These are phyloP conservation scores for Solioccasus polychromus DNA, from an alignment of 768 basidiomycete genomes.

Conservation along the genomic window DNA sequence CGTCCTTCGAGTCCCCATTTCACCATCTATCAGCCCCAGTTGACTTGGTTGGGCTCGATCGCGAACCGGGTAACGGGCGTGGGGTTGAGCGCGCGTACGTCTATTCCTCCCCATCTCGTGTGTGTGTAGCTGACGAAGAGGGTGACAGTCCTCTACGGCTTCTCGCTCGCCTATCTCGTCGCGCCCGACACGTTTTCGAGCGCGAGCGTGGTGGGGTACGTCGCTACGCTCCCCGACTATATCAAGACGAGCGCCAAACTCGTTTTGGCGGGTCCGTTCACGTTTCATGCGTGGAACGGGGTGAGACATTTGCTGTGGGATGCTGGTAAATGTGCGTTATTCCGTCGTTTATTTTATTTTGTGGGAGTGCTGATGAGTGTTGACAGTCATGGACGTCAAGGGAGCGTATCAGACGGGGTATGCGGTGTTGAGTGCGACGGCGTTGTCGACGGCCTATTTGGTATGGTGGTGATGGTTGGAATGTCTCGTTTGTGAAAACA, in stretches of 20 bases:
- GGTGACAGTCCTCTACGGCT: conserved; percentile 89
- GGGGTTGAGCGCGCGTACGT: conserved; percentile 57
- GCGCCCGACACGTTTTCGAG: conserved; percentile 81
- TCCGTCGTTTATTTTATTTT: neutral
- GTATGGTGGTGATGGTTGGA: conserved; percentile 26
- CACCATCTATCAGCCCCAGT: conserved; percentile 94
- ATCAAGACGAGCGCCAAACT: conserved; percentile 76
- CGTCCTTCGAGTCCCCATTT: conserved; percentile 95
- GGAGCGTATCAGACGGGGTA: conserved; percentile 81
- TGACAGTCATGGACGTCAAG: conserved; percentile 73
- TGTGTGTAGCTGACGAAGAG: no score
- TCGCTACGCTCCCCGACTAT: conserved; percentile 67
- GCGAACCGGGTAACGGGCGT: conserved; percentile 84
- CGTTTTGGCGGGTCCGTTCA: conserved; percentile 80
- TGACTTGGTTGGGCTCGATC: conserved; percentile 88
- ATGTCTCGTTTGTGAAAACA: no score
- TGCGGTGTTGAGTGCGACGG: conserved; percentile 76
- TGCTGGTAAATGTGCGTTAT: conserved; percentile 73
- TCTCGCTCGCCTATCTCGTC: conserved; percentile 81
- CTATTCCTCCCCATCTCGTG: no score
- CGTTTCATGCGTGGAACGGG: conserved; percentile 90
- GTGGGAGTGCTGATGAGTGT: neutral
- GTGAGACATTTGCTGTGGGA: conserved; percentile 92
- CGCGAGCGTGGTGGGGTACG: conserved; percentile 68
- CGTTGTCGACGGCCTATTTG: conserved; percentile 69